phyloP scores from a whole-genome alignment of 805 yeast genomes.

The Ogataea pilisensis region DNA sequence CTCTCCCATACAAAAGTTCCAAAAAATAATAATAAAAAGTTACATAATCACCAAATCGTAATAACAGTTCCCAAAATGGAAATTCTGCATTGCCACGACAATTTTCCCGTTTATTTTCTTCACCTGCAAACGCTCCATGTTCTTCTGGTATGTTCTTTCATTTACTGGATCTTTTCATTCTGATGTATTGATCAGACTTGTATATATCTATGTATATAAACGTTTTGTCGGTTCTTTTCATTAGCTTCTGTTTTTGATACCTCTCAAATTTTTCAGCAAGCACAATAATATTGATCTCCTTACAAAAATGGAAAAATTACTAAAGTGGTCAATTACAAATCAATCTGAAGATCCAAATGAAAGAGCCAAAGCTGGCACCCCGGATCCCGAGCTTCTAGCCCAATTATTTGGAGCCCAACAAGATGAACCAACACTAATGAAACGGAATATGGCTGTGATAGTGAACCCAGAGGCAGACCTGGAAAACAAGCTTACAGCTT shows the following conservation, averaged over 20 bases:
- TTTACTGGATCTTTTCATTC: background rate
- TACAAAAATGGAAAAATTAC: constrained; percentile 74
- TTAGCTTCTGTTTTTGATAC: too few relatives aligned
- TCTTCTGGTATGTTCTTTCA: background rate
- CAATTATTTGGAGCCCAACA: constrained; percentile 72
- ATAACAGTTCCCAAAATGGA: too few relatives aligned
- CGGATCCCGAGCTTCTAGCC: constrained; percentile 75
- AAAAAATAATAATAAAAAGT: too few relatives aligned
- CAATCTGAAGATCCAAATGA: constrained; percentile 71
- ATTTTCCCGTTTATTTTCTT: too few relatives aligned
- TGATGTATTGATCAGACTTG: background rate
- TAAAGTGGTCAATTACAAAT: constrained; percentile 89
- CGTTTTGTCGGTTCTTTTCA: too few relatives aligned
- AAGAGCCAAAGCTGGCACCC: constrained; percentile 55
- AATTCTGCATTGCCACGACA: too few relatives aligned
- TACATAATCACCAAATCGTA: too few relatives aligned
- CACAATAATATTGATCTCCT: background rate
- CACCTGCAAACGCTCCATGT: too few relatives aligned
- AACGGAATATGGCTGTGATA: constrained; percentile 62
- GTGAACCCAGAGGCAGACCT: constrained; percentile 51
- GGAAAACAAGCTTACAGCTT: constrained; percentile 67
- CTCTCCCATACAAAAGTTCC: too few relatives aligned
- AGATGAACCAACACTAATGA: constrained; percentile 89
- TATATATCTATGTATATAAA: too few relatives aligned
- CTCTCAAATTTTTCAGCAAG: too few relatives aligned